Evolutionary conservation across 257 asterid species (phyloP).

Genomic region (Henckelia pumila): DNA sequence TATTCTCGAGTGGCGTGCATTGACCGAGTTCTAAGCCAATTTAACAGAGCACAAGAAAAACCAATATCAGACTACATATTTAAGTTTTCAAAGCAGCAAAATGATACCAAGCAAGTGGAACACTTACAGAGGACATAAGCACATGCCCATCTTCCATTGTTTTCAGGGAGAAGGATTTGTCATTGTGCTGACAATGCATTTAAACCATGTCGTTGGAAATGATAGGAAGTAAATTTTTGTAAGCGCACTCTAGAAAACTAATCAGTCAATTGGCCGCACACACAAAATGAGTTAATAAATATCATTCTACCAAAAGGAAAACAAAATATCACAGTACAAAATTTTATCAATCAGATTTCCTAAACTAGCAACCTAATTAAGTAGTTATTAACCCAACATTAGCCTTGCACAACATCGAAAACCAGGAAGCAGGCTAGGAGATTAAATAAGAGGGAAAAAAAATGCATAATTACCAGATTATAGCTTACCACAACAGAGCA

Average conservation of each 20-base stretch:
- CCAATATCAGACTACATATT: conserved; percentile 9
- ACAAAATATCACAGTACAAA: background rate
- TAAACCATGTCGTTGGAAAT: too few species aligned
- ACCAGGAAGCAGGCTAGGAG: background rate
- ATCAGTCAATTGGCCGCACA: too few species aligned
- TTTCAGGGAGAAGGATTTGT: conserved; percentile 79
- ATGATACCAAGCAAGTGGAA: conserved; percentile 23
- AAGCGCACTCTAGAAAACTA: too few species aligned
- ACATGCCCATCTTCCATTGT: conserved; percentile 97
- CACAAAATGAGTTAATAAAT: background rate
- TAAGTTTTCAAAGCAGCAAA: conserved; percentile 10
- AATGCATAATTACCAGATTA: conserved; percentile 15
- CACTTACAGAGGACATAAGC: conserved; percentile 71
- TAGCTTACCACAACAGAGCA: conserved; percentile 85
- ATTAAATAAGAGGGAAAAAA: conserved; percentile 13
- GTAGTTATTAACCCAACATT: background rate
- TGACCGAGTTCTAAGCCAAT: conserved; percentile 67
- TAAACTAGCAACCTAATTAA: background rate
- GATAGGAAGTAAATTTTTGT: too few species aligned
- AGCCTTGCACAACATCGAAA: background rate
- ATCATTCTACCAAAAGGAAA: background rate
- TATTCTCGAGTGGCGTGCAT: conserved; percentile 64
- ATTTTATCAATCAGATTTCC: conserved; percentile 15
- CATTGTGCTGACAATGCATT: conserved; percentile 73
- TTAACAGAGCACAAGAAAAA: conserved; percentile 20